Evolutionary conservation across 768 basidiomycete genomes (phyloP), one percentile per base, ranked within the genome.

Genomic region (Fomitopsis pulvina): DNA sequence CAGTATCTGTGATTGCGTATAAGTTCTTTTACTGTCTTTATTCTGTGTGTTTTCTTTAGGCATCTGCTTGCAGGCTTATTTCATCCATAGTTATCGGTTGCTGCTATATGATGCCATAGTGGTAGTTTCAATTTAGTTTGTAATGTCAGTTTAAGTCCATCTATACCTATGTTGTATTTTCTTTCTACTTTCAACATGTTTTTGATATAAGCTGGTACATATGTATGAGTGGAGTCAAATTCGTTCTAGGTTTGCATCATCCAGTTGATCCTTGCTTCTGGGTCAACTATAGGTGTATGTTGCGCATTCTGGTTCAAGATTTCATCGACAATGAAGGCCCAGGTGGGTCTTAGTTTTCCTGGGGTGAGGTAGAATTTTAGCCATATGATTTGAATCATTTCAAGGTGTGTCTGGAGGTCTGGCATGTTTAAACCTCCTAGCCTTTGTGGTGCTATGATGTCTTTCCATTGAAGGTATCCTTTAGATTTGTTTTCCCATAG

Each of bases 321-420:
- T 25, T 18, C 48, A 28, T 56, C 57, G 0, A 47, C 54, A 0
- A 58, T 3, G 11, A 14, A 37, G 3, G 52, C 52, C 56, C 56
- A 57, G 2, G 20, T n/a, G 3, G 52, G 50, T 24, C 47, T 11
- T 21, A 16, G 3, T 1, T 12, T 11, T 6, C 20, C 16, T 2
- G 44, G 27, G 2, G 11, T 3, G 5, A 50, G 42, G 37, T 54
- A 57, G 10, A 14, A 21, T 12, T 24, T 24, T 2, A 57, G 18
- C 58, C 57, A 58, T 0, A 52, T 57, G 0, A 53, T 4, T 1
- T 48, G 42, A 0, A 59, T 57, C 0, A 57, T 60, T 38, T 58
- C 50, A 26, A 58, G 54, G 42, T 56, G 20, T 21, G 51, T 27
- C 0, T 34, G 34, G 0, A 54, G 9, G 40, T 57, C 55, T 0